Percentiles rank a stretch among this genome's conserved stretches.
phyloP scores from a whole-genome alignment of 306 rosid species.

The Quercus alba region DNA sequence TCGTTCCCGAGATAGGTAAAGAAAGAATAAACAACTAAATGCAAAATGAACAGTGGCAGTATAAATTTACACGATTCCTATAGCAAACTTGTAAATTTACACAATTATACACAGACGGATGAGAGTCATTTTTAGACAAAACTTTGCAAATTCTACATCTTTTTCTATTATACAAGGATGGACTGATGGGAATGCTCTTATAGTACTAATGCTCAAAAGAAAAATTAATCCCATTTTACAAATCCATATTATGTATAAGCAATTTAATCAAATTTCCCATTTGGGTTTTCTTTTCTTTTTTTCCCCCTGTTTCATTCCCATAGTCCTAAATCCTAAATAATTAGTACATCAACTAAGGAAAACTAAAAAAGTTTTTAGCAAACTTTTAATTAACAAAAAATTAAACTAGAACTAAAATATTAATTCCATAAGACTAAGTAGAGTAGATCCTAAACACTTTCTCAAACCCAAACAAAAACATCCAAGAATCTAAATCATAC shows the following conservation, averaged over 20 bases:
- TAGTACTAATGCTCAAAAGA: not conserved
- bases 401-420: not conserved
- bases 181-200: no score
- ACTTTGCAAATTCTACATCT: accelerated
- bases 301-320: not conserved
- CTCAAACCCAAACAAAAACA: not conserved
- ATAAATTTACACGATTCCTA: no score
- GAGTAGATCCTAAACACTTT: not conserved
- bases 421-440: not conserved
- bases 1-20: accelerated
- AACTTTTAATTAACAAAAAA: not conserved
- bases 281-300: not conserved
- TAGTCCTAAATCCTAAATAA: not conserved
- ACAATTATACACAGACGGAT: no score
- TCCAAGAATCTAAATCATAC: not conserved
- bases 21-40: no score
- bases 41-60: accelerated
- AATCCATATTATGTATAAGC: not conserved
- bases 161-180: no score
- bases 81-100: no score
- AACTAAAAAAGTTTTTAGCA: not conserved
- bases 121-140: no score
- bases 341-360: no score
- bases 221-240: not conserved
- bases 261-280: not conserved